Evolutionary conservation across 2,329 filamentous ascomycete genomes (phyloP), one percentile per base, ranked within the genome.

Genomic region (Penicillium sp.): DNA sequence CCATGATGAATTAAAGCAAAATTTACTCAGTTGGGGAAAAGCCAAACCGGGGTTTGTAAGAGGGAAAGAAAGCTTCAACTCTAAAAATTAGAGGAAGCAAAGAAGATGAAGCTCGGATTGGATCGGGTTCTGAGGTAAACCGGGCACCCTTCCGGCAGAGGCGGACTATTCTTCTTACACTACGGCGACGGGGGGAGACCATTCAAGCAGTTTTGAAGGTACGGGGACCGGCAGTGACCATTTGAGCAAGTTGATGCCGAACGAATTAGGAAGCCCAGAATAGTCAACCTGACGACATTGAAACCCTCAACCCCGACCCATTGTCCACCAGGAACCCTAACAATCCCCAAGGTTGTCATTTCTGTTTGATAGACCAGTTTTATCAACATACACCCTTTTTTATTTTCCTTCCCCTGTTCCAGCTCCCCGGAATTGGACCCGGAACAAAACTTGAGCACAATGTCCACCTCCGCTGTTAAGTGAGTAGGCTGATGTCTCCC

Each of bases 381-480:
- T 12, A 21, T 48, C 41, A n/a, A n/a, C 40, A 42, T 6, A 6
- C 19, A 21, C 19, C 5, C 21, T 17, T 23, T 8, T 27, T 8
- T 40, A 29, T 49, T 41, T 37, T 31, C 17, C 27, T 6, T 27
- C n/a, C 2, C 41, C 40, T 48, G 15, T 42, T 53, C 40, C 47
- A 46, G 42, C 50, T 58, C 56, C 25, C 40, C 33, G 41, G 54
- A 46, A 56, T 53, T 53, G 48, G 48, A 52, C 31, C 50, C 37
- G 50, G 55, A 27, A 33, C 41, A 27, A 53, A 35, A 47, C 33
- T 56, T 29, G 49, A 41, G 37, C 37, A 37, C 62, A 72, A 50
- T 78, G 75, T 70, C 75, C 42, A 50, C 64, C 61, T 69, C 72
- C 61, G 62, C 73, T 56, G 75, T 73, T 48, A 67, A 71, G 77